Evolutionary conservation across 2,329 filamentous ascomycete genomes (phyloP).

Genomic region (Cercospora zeina): DNA sequence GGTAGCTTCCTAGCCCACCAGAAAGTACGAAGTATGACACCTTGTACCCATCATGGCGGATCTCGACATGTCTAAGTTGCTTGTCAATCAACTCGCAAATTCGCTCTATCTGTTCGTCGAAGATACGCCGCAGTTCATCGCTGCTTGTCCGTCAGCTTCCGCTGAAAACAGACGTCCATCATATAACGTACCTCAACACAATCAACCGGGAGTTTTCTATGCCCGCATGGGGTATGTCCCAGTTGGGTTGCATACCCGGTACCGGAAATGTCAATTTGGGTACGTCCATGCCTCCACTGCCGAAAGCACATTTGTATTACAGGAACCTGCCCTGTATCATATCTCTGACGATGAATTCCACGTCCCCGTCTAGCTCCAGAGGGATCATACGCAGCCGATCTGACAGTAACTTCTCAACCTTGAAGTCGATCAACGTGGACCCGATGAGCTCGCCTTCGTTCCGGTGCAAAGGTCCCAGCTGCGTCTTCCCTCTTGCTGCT

Average conservation of each 20-base stretch:
- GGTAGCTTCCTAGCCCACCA: constrained; percentile 47
- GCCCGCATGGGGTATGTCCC: not conserved
- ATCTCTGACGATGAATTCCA: constrained; percentile 31
- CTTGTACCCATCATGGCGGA: constrained; percentile 36
- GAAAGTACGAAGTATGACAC: constrained; percentile 45
- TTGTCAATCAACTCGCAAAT: constrained; percentile 42
- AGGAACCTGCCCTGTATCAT: constrained; percentile 46
- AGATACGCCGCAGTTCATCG: constrained; percentile 33
- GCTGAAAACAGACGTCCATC: not conserved
- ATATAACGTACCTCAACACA: not conserved
- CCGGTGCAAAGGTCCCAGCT: constrained; percentile 17
- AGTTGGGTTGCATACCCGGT: not conserved
- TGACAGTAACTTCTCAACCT: constrained; percentile 34
- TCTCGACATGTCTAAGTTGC: constrained; percentile 38
- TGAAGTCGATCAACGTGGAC: constrained; percentile 45
- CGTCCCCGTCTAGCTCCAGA: not conserved
- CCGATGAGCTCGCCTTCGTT: constrained; percentile 43
- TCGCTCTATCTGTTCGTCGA: constrained; percentile 43
- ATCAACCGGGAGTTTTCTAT: not conserved
- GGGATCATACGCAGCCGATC: not conserved
- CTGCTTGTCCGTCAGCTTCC: not conserved
- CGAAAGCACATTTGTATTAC: constrained; percentile 46
- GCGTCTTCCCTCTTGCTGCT: not conserved
- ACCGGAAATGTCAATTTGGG: not conserved
- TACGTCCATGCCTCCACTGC: constrained; percentile 19